Evolutionary conservation across 1,284 basidiomycete species (phyloP), one percentile per base, ranked within the genome.

Genomic region (Caloboletus firmus): DNA sequence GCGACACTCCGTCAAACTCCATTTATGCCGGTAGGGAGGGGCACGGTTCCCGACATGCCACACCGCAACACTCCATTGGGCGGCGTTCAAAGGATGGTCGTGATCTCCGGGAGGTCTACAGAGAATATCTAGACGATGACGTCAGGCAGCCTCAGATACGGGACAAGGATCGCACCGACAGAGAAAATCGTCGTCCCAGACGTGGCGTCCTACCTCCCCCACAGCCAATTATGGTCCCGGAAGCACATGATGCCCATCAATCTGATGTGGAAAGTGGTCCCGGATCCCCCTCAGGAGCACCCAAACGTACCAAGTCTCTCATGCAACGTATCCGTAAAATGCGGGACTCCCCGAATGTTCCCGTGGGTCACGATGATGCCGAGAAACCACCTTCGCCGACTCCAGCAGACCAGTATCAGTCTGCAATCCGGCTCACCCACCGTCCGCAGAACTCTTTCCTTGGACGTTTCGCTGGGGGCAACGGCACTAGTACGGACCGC

Each of bases 321-420:
- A 91, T 92, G 82, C 86, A 91, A 49, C 85, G 89, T 56, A 88
- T 92, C 63, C 84, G 87, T 56, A 89, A 84, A 72, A 89, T 91
- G 86, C 85, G 89, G 41, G 89, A 91, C 63, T 74, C 83, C 15
- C 89, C 89, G 13, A 91, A 90, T 59, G 82, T 91, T 1, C 90
- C 89, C n/a, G 79, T 87, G n/a, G 74, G 72, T 41, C 71, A 77
- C 40, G 76, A 80, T 47, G 76, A 76, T 32, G 72, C 75, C 18
- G 72, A 70, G 36, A 66, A 66, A 7, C 72, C 74, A 15, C 80
- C 82, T 4, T 81, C 84, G 1, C 74, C 79, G 0, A 75, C 77
- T 35, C 72, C 76, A 24, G 68, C 71, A 31, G 78, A 83, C 47
- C 70, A 73, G 42, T 56, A 66, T 59, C 64, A 57, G 59, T 37